Evolutionary conservation across 2,329 filamentous ascomycete genomes (phyloP), one percentile per base, ranked within the genome.

Genomic region (Aspergillus sp.): DNA sequence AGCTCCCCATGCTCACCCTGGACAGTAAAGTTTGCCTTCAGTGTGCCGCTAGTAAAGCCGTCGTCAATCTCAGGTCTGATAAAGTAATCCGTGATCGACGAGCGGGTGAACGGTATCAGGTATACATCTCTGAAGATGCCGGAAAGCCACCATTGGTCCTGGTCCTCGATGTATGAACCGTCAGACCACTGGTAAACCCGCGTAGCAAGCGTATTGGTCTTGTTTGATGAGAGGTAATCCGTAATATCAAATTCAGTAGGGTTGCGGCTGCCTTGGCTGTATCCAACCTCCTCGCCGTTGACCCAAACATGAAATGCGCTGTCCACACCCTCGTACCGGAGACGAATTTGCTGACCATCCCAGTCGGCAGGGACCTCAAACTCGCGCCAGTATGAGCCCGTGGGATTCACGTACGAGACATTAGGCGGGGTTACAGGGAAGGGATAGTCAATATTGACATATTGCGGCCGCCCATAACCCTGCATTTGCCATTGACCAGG

Each of bases 251-350:
- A 90, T 66, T 91, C 88, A 13, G 84, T 81, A 0, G 88, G 80
- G 63, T 90, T 90, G 45, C 88, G 79, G 11, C 83, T 83, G 0
- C 88, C 88, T 66, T 90, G 87, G 2, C 83, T 84, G 64, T 90
- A 90, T 2, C 88, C 88, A 3, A 89, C 76, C 38, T 85, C 73
- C 17, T 75, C 68, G 0, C 85, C 85, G 62, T 90, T 90, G 8
- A 90, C 73, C 81, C 83, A 90, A 9, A 90, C 73, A 68, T 90
- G 86, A 64, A 87, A 90, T 0, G 87, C 84, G 64, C 85, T 87
- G 64, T 90, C 88, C 0, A 90, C 87, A 1, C 88, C 88, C 54
- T 90, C 88, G 59, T 90, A 90, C 11, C 88, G 78, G 20, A 90
- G 73, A 15, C 86, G 78, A 17, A 89, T 72, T 62, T 89, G 85